Percentiles rank a stretch among this genome's conserved stretches.
phyloP scores from a whole-genome alignment of 305 asterid species.

The Euphrasia arctica region DNA sequence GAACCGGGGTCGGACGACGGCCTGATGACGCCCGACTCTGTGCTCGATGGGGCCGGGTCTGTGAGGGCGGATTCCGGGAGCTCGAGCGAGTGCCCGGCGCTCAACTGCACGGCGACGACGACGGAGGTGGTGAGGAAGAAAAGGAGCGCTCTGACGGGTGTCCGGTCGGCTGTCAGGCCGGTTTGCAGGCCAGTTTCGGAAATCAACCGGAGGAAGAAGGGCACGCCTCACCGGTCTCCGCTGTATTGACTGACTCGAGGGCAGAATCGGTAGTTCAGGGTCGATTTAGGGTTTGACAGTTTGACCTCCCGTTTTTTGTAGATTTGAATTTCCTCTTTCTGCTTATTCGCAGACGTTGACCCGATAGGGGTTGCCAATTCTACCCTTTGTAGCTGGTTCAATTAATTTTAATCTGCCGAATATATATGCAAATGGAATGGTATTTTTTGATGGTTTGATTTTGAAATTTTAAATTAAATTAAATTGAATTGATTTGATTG shows the following conservation, averaged over 20 bases:
- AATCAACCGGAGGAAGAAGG: constrained; percentile 74
- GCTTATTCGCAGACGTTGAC: neutral
- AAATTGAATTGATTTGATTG: too few relatives aligned
- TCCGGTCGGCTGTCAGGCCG: constrained; percentile 41
- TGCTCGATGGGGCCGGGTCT: constrained; percentile 45
- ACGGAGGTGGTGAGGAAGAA: constrained; percentile 54
- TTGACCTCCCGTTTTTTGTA: constrained; percentile 31
- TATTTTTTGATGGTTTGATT: neutral
- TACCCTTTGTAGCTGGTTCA: neutral
- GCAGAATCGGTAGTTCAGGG: constrained; percentile 17
- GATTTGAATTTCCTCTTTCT: neutral
- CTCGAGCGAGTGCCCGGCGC: constrained; percentile 24
- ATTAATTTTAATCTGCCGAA: neutral
- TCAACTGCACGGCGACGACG: constrained; percentile 55
- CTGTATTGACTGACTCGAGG: constrained; percentile 37
- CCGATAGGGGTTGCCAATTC: neutral
- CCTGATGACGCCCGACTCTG: constrained; percentile 60
- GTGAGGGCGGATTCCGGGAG: constrained; percentile 43
- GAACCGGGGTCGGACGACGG: constrained; percentile 54
- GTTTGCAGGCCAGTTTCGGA: constrained; percentile 29
- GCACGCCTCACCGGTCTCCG: constrained; percentile 71
- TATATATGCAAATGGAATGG: neutral
- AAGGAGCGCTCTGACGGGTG: constrained; percentile 34
- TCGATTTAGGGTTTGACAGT: constrained; percentile 3
- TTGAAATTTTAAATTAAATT: too few relatives aligned